These are phyloP conservation scores for Sporothrix luriei DNA, from an alignment of 2,329 filamentous ascomycete genomes.

Conservation along the genomic window DNA sequence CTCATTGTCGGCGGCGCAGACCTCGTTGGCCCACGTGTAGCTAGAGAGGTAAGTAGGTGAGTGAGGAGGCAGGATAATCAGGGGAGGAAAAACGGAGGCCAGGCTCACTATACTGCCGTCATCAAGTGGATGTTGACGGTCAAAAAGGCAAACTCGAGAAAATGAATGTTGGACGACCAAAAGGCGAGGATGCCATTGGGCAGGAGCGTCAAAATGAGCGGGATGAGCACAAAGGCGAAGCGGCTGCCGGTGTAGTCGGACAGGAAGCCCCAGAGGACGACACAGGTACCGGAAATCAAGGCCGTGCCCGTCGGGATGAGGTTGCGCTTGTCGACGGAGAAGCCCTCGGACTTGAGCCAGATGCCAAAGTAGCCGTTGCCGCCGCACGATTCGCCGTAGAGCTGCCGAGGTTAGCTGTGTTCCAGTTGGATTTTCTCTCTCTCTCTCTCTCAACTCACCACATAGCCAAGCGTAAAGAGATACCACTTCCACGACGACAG, in stretches of 20 bases:
- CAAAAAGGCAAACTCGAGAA: conserved; percentile 42
- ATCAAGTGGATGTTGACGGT: conserved; percentile 41
- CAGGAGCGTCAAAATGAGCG: conserved; percentile 39
- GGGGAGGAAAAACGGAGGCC: not conserved
- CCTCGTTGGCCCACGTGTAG: conserved; percentile 37
- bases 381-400: conserved; percentile 41
- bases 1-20: conserved; percentile 37
- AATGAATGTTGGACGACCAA: conserved; percentile 37
- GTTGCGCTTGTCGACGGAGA: conserved; percentile 36
- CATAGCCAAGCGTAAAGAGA: conserved; percentile 15
- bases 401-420: not conserved
- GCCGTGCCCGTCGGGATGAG: conserved; percentile 38
- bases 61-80: not conserved
- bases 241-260: conserved; percentile 38
- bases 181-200: conserved; percentile 43
- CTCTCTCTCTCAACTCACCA: not conserved
- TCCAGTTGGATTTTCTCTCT: too few species aligned
- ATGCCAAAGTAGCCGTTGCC: conserved; percentile 39
- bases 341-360: conserved; percentile 39
- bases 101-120: conserved; percentile 43
- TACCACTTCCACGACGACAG: conserved; percentile 26
- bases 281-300: conserved; percentile 35
- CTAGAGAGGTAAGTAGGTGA: not conserved
- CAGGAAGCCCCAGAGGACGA: conserved; percentile 36
- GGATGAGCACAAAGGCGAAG: conserved; percentile 36